Evolutionary conservation across 1,284 basidiomycete genomes (phyloP), one percentile per base, ranked within the genome.

Genomic region (Marasmius fiardii): DNA sequence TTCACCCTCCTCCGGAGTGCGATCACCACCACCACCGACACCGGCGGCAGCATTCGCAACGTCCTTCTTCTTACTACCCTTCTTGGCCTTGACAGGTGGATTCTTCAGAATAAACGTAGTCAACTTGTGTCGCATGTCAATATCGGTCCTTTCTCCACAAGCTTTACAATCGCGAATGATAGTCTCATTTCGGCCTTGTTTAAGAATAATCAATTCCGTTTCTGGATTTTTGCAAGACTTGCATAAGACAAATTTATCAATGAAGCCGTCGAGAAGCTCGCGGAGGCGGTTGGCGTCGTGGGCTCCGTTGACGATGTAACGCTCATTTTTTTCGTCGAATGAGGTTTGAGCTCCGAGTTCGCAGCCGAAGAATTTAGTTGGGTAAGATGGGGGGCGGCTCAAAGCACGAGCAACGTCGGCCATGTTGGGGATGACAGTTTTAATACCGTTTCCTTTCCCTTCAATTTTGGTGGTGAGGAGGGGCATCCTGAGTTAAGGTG

Each of bases 371-470:
- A 95, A 99, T 77, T 99, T 99, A 74, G 95, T 98, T 53, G 96
- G 92, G 71, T 98, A 96, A 52, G 93, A 86, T 31, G 97, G 92
- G 60, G 97, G 96, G 61, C 97, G 90, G 70, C 90, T 93, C 66
- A 99, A 84, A 41, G 97, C 94, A 57, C 94, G 90, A 51, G 96
- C 93, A 63, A 99, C 92, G 74, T 99, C 97, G 61, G 93, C 87
- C 95, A 99, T 98, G 78, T 99, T 99, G 47, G 94, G 94, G 55
- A 97, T 77, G 68, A 98, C 95, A 41, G 97, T 99, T 79, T 99
- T 99, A 79, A 99, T 99, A 63, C 97, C 97, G 71, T 99, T 99
- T 56, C 97, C 97, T 74, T 95, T 95, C 66, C 97, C 97, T 76
- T 99, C 97, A 53, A 99, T 95, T 79, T 99, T 99, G 64, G 92